Percentiles rank a stretch among this genome's conserved stretches.
phyloP scores from a whole-genome alignment of 768 basidiomycete species.

The Gymnopilus dilepis region DNA sequence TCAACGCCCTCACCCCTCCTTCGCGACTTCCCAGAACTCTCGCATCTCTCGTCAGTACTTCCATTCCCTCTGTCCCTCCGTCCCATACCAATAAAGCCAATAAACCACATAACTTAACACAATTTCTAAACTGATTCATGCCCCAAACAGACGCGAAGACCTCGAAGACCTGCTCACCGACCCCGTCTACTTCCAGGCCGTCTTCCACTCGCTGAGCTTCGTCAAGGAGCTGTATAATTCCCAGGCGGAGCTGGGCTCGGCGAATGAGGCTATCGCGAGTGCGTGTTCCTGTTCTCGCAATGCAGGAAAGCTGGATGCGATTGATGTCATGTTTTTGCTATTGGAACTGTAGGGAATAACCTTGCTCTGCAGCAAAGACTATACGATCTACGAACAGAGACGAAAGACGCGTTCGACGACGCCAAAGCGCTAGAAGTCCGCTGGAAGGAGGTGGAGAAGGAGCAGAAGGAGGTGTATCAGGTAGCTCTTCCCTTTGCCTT shows the following conservation, averaged over 20 bases:
- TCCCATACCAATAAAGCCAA: not conserved
- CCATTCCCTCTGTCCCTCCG: not conserved
- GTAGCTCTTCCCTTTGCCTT: slow-evolving; percentile 43
- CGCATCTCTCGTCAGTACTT: slow-evolving; percentile 70
- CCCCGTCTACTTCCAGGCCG: slow-evolving; percentile 83
- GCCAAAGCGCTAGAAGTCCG: slow-evolving; percentile 80
- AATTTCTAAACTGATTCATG: no score
- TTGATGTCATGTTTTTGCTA: slow-evolving; percentile 16
- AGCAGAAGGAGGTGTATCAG: slow-evolving; percentile 89
- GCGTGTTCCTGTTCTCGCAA: slow-evolving; percentile 35
- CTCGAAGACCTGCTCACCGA: slow-evolving; percentile 89
- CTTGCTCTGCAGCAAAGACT: slow-evolving; percentile 76
- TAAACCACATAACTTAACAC: no score
- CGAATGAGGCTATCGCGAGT: slow-evolving; percentile 90
- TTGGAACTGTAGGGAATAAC: slow-evolving; percentile 62
- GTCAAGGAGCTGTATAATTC: slow-evolving; percentile 79
- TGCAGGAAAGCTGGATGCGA: not conserved
- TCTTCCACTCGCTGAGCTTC: slow-evolving; percentile 77
- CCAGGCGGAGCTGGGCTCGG: slow-evolving; percentile 78
- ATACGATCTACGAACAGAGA: slow-evolving; percentile 78
- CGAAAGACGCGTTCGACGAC: slow-evolving; percentile 86
- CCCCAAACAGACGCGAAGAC: slow-evolving; percentile 71
- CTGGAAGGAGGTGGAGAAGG: slow-evolving; percentile 88
- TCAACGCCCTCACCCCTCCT: slow-evolving; percentile 45
- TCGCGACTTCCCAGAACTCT: slow-evolving; percentile 74